phyloP scores from a whole-genome alignment of 306 rosid species.

The Lithocarpus polystachyus region DNA sequence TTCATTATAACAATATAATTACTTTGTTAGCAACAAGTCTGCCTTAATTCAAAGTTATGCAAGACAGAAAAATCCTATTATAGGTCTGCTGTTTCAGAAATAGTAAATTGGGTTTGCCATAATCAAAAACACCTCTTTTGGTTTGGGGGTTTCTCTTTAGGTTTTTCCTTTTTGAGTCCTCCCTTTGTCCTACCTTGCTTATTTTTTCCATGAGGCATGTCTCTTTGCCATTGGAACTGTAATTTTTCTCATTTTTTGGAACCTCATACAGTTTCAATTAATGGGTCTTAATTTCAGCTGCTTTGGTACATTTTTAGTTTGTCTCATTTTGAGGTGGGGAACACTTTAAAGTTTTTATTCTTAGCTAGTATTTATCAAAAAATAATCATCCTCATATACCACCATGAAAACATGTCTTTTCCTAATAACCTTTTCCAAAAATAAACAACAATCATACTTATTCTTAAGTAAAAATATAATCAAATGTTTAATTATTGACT shows the following conservation, averaged over 20 bases:
- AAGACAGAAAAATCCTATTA: background rate
- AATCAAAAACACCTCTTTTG: background rate
- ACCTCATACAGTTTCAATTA: conserved; percentile 23
- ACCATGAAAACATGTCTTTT: background rate
- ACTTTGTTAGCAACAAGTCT: background rate
- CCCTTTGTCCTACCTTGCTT: conserved; percentile 32
- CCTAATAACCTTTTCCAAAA: background rate
- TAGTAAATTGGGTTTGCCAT: background rate
- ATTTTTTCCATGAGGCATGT: conserved; percentile 29
- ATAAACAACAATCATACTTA: background rate
- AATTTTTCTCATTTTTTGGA: conserved; percentile 1
- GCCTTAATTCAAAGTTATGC: background rate
- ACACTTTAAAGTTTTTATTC: conserved; percentile 24
- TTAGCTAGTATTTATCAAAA: no score
- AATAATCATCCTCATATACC: background rate
- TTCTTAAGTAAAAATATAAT: no score
- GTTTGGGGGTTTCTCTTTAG: conserved; percentile 40
- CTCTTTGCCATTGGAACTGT: conserved; percentile 25
- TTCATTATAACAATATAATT: background rate
- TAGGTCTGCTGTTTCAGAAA: background rate
- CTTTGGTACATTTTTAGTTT: conserved; percentile 26
- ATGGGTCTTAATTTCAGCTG: conserved; percentile 21
- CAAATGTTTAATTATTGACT: no score
- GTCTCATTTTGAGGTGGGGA: conserved; percentile 41
- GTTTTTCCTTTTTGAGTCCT: conserved; percentile 64